Evolutionary conservation across 1,139 yeast species (phyloP).

Genomic region (Blastobotrys illinoisensis): DNA sequence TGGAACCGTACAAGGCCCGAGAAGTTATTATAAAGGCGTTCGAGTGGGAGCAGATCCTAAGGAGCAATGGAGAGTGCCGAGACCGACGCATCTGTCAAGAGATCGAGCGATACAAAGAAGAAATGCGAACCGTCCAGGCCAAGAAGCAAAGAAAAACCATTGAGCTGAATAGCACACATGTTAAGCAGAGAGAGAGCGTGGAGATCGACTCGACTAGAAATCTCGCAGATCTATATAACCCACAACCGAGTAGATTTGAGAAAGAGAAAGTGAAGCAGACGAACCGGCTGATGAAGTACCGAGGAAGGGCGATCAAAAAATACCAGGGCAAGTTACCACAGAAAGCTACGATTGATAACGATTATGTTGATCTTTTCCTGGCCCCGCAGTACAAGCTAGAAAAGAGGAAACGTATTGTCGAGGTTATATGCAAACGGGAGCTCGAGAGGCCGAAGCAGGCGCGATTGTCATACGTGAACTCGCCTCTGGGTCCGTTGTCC

Average conservation of each 20-base stretch:
- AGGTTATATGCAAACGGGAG: constrained; percentile 10
- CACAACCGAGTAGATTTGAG: constrained; percentile 2
- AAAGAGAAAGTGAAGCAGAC: not conserved
- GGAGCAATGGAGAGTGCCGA: constrained; percentile 3
- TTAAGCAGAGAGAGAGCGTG: not conserved
- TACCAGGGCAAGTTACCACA: constrained; percentile 4
- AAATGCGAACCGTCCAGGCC: not conserved
- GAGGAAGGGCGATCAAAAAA: constrained; percentile 1
- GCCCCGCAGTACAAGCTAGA: constrained; percentile 16
- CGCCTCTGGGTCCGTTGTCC: constrained; percentile 18
- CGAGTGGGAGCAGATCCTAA: constrained; percentile 16
- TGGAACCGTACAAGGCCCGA: constrained; percentile 16
- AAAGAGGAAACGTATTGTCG: constrained; percentile 6
- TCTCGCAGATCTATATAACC: not conserved
- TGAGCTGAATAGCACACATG: not conserved
- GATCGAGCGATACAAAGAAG: not conserved
- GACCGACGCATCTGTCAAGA: not conserved
- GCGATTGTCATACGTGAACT: constrained; percentile 10
- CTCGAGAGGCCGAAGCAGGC: constrained; percentile 9
- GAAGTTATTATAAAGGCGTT: constrained; percentile 16
- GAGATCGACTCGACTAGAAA: not conserved
- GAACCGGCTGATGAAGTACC: not conserved
- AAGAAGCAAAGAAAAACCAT: not conserved
- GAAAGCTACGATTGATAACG: constrained; percentile 14
- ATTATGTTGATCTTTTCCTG: constrained; percentile 19